Evolutionary conservation across 2,329 filamentous ascomycete genomes (phyloP), one percentile per base, ranked within the genome.

Genomic region (Pseudocercospora fuligena): DNA sequence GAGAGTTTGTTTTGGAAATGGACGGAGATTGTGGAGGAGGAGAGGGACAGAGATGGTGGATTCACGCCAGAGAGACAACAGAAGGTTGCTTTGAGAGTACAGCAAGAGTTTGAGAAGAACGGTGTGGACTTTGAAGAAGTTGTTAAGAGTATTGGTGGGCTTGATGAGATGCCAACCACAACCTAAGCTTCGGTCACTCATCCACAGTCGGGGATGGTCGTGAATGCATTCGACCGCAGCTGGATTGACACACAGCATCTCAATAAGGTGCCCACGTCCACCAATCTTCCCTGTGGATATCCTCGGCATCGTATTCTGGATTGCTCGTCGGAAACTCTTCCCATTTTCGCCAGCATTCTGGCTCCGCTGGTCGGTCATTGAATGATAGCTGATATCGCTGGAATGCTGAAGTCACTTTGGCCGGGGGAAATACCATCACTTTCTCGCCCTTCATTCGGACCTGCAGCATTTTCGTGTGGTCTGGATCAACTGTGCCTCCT

Each of bases 11-110:
- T 97, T 81, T 97, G 92, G 81, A 88, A 90, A 63, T 97, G 93
- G 93, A 92, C 97, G 58, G 94, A 97, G 82, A 86, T 96, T 75
- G 89, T 97, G 59, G 93, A 97, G 80, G 96, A 89, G 74, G 93
- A 97, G 80, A 90, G 92, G 49, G 90, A 89, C 40, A 86, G 87
- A 71, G 91, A 93, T 0, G 92, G 90, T 19, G 92, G 92, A 0
- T 96, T 97, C 75, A 91, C 90, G 1, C 82, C 85, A 0, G 90
- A 93, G 76, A 86, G 88, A 74, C 93, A 97, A 79, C 83, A 87
- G 64, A 86, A 84, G 51, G 90, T 91, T 1, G 92, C 92, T 66
- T 82, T 87, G 69, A 89, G 93, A 79, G 92, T 94, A 59, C 88
- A 90, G 73, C 86, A 88, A 46, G 82, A 95, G 76, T 97, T 97